Evolutionary conservation across 73 alveolate species (phyloP).

Genomic region (Paramecium caudatum): DNA sequence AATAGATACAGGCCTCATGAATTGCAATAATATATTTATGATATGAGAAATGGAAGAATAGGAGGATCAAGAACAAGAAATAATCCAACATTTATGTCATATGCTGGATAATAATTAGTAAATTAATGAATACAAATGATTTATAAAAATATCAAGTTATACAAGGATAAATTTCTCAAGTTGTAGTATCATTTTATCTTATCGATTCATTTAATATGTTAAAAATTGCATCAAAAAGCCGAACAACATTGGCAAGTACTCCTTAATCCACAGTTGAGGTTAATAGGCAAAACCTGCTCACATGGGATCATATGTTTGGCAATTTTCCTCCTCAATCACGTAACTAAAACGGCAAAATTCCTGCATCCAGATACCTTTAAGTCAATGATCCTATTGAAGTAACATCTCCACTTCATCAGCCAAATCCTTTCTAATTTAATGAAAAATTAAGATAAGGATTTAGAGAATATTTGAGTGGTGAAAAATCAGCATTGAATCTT

Average conservation of each 20-base stretch:
- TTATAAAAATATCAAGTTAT: too few species aligned
- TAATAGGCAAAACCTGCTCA: neutral
- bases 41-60: constrained; percentile 47
- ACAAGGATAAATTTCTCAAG: too few species aligned
- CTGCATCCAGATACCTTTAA: neutral
- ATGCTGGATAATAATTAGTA: constrained; percentile 59
- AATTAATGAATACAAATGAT: too few species aligned
- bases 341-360: neutral
- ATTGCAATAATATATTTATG: constrained; percentile 31
- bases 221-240: neutral
- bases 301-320: constrained; percentile 51
- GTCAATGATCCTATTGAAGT: constrained; percentile 8
- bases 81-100: constrained; percentile 61
- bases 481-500: constrained; percentile 12
- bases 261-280: constrained; percentile 13
- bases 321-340: constrained; percentile 4
- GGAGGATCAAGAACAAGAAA: constrained; percentile 26
- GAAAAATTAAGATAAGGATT: constrained; percentile 39
- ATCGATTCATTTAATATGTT: constrained; percentile 14
- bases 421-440: constrained; percentile 15
- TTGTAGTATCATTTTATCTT: too few species aligned
- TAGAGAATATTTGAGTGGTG: constrained; percentile 31
- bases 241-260: constrained; percentile 52
- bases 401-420: neutral
- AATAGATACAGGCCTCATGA: constrained; percentile 46